These are phyloP conservation scores for Truncatella angustata DNA, from an alignment of 2,329 filamentous ascomycete genomes.

Conservation along the genomic window DNA sequence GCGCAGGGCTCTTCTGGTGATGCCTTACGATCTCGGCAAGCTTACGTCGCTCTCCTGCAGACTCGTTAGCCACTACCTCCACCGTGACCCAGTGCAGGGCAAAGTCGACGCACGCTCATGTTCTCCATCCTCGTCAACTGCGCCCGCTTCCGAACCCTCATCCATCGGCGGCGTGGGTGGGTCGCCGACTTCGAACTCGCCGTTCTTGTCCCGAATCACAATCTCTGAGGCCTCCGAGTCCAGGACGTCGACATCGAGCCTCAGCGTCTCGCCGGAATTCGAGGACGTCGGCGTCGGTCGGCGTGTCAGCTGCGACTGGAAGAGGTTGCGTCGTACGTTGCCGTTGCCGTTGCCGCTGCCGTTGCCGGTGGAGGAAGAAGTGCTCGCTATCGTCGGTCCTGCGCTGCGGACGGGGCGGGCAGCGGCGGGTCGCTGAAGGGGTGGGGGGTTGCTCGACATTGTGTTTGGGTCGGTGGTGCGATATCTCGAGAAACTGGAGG, in stretches of 20 bases:
- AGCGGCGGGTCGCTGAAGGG: conserved; percentile 20
- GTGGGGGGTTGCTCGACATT: conserved; percentile 28
- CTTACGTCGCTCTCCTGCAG: conserved; percentile 56
- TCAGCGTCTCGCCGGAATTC: conserved; percentile 44
- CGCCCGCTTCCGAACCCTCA: conserved; percentile 50
- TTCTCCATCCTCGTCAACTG: conserved; percentile 56
- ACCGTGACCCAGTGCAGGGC: too few species aligned
- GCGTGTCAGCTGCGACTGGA: conserved; percentile 57
- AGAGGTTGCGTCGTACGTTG: conserved; percentile 54
- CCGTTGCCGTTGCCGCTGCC: conserved; percentile 8
- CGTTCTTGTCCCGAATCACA: conserved; percentile 61
- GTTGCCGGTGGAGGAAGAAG: conserved; percentile 23
- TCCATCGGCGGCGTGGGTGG: conserved; percentile 52
- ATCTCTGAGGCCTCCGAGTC: conserved; percentile 52
- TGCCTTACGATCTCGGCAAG: conserved; percentile 61
- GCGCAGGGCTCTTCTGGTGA: conserved; percentile 57
- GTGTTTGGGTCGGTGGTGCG: background rate
- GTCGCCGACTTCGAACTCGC: conserved; percentile 60
- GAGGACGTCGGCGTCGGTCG: conserved; percentile 47
- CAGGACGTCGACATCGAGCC: conserved; percentile 41
- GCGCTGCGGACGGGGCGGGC: conserved; percentile 19
- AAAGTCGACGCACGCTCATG: conserved; percentile 47
- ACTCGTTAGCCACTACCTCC: background rate
- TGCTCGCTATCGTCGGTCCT: conserved; percentile 2
- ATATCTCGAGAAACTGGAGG: too few species aligned